A percentile compares a stretch with the other conserved stretches of the same genome.
Evolutionary conservation across 23 red algal genomes (phyloP).

Genomic region (Gracilaria gracilis): DNA sequence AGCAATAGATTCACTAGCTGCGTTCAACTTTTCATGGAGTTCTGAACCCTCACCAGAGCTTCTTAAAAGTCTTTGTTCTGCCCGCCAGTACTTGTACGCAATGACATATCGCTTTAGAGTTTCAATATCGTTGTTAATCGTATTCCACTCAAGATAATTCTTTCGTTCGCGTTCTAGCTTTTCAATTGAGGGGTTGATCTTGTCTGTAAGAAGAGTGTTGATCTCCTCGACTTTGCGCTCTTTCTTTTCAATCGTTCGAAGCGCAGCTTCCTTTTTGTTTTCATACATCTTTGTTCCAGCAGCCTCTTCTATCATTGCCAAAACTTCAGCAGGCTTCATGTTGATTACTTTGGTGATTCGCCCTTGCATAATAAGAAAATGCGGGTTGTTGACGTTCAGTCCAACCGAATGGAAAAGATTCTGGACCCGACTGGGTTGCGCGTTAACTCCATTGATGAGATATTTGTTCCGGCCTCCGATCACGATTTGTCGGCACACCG

Average conservation of each 20-base stretch:
- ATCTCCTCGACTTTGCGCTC: slow-evolving; percentile 99
- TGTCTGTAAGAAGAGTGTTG: slow-evolving; percentile 77
- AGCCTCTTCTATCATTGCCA: slow-evolving; percentile 97
- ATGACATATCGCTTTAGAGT: slow-evolving; percentile 65
- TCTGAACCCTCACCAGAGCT: slow-evolving; percentile 50
- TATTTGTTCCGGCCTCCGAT: slow-evolving; percentile 98
- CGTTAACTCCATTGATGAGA: slow-evolving; percentile 92
- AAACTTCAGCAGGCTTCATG: slow-evolving; percentile 96
- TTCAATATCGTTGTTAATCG: slow-evolving; percentile 85
- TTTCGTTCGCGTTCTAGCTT: slow-evolving; percentile 86
- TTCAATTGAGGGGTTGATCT: slow-evolving; percentile 92
- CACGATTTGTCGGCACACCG: slow-evolving; percentile 84
- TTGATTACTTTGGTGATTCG: slow-evolving; percentile 99
- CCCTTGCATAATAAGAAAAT: slow-evolving; percentile 99
- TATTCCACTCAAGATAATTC: slow-evolving; percentile 86
- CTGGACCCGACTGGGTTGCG: slow-evolving; percentile 88
- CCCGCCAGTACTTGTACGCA: slow-evolving; percentile 54
- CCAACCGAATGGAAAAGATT: slow-evolving; percentile 98
- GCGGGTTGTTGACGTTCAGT: slow-evolving; percentile 99
- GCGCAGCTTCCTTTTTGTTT: slow-evolving; percentile 90
- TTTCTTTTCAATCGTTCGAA: slow-evolving; percentile 95
- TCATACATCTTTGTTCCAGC: slow-evolving; percentile 99
- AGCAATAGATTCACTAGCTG: slow-evolving; percentile 1
- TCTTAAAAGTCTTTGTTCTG: slow-evolving; percentile 35
- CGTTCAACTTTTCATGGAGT: slow-evolving; percentile 37